Evolutionary conservation across 2,329 filamentous ascomycete species (phyloP).

Genomic region (Ilyonectria mors-panacis): DNA sequence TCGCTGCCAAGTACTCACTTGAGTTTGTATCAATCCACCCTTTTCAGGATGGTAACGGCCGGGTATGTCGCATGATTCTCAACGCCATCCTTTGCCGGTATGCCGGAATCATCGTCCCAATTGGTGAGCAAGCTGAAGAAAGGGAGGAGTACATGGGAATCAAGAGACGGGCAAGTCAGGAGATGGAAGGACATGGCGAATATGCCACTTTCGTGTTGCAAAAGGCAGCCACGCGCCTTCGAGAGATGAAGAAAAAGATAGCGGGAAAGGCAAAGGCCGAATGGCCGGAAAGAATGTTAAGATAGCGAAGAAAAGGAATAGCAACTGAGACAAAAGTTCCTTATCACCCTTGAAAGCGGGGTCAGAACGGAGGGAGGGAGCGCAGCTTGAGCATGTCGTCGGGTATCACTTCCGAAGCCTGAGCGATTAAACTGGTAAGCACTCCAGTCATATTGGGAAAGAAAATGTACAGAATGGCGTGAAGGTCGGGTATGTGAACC

Average conservation of each 20-base stretch:
- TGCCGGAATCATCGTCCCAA: constrained; percentile 38
- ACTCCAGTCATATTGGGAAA: no score
- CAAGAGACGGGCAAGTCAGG: constrained; percentile 39
- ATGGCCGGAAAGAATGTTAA: no score
- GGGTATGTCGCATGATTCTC: constrained; percentile 55
- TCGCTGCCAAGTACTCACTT: constrained; percentile 48
- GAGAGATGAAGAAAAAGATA: constrained; percentile 44
- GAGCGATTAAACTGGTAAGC: no score
- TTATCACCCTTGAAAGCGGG: no score
- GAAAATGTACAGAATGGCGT: no score
- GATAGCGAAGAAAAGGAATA: no score
- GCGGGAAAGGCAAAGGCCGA: background rate
- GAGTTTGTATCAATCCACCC: constrained; percentile 57
- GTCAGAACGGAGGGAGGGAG: no score
- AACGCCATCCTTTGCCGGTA: constrained; percentile 55
- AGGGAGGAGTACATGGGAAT: constrained; percentile 42
- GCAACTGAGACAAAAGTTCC: no score
- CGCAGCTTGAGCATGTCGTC: no score
- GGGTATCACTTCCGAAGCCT: no score
- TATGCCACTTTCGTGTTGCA: constrained; percentile 46
- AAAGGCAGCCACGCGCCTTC: constrained; percentile 23
- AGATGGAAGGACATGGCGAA: constrained; percentile 48
- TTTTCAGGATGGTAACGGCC: constrained; percentile 57
- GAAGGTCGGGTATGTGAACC: no score
- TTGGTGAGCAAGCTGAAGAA: constrained; percentile 43